Evolutionary conservation across 768 basidiomycete species (phyloP), one percentile per base, ranked within the genome.

Genomic region (Leccinum broughii): DNA sequence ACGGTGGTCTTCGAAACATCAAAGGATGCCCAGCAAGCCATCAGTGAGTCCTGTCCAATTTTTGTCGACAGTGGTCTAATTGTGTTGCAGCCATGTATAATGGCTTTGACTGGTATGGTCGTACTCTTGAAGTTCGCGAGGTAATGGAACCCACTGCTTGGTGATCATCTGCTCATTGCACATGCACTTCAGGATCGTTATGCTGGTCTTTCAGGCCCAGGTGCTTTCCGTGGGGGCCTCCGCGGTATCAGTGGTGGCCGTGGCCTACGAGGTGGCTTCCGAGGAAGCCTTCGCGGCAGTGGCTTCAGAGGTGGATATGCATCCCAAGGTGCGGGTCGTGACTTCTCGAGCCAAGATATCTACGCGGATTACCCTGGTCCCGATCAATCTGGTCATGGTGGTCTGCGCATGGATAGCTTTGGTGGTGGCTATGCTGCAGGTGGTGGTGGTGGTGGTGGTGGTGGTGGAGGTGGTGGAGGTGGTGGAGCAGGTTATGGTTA

Each of bases 91-190:
- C 78, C 68, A 97, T 96, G 93, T 98, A 95, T 73, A 90, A 97
- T 60, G 95, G 95, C 30, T 97, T 92, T 67, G 95, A 97, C 63
- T 98, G 96, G 94, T 95, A 95, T 72, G 95, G 95, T 8, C 90
- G 92, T 52, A 86, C 88, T 8, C 86, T 99, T 13, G 96, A 99
- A 79, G 96, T 98, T 37, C 90, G 95, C 65, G 93, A 97, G 84
- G 93, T 92, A 72, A 80, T 69, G 4, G 10, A 10, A 17, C 44
- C 14, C 22, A 5, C n/a, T 2, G 7, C 28, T 55, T 61, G 24
- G 0, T 2, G 4, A 48, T 48, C 60, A 51, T 53, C 2, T 37
- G 3, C 20, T 52, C 17, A 58, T 61, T 15, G 3, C 15, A 44
- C 54, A 54, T 24, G 0, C n/a, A n/a, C 15, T 34, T 30, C 62